Base-by-base conservation (phyloP, 129 eudicot genomes). In the Lonicera japonica region DNA sequence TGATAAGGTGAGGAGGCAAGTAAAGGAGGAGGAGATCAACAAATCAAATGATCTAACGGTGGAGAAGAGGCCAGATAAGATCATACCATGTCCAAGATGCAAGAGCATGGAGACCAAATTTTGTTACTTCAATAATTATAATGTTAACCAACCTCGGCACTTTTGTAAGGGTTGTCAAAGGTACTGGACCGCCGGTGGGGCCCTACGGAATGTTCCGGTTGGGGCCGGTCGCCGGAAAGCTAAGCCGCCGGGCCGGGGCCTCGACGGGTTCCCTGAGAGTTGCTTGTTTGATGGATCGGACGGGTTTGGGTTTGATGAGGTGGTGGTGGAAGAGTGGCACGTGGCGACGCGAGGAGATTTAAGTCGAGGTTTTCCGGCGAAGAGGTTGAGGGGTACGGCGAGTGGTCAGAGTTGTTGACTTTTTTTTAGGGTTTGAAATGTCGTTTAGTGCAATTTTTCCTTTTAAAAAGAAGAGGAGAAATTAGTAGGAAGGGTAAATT, bases 141-240 rank as follows among this genome's bases (percentile, higher is more conserved):
- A 87, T 68, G 90, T 83, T 73, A 83, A 87, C 45, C 95, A 87
- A 56, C 95, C 95, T 13, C 70, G 95, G 56, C 95, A 87, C 88
- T 87, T 83, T 54, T 87, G 95, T 58, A 83, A 75, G 67, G 90
- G 90, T 51, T 86, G 95, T 58, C 95, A 83, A 71, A 80, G 95
- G 70, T 86, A 86, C 70, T 86, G 95, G 95, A 87, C 95, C 4
- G 90, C 90, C 23, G 95, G 95, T 14, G 95, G 95, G 7, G 87
- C 95, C 39, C 88, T 87, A 20, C 82, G 95, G 17, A 87, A 87
- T 62, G 90, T 87, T 17, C 95, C 90, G 0, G 79, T 87, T 0
- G 95, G 90, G 10, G 95, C 95, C 5, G 95, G 90, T 21, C 90
- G 95, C n/a, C 77, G 95, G 58, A 87, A 83, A 56, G 60, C 72